Evolutionary conservation across 371 early-diverging fungal species (phyloP), one percentile per base, ranked within the genome.

Genomic region (Phascolomyces articulosus): DNA sequence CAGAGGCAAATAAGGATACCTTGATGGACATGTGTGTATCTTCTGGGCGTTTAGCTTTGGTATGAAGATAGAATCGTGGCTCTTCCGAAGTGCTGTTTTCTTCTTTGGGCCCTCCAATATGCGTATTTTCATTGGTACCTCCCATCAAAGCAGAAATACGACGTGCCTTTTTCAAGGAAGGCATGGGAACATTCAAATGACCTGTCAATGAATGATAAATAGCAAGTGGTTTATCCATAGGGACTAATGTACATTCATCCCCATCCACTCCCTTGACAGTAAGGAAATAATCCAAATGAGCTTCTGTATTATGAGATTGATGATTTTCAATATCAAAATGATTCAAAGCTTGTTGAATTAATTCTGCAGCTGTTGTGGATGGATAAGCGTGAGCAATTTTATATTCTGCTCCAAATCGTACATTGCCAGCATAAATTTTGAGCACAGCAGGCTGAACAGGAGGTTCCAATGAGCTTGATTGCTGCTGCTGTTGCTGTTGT

Each of bases 231-330:
- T 78, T 74, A 48, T 85, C 85, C 27, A 75, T 70, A 1, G 83
- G 74, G 8, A 75, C 74, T 31, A 85, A 69, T 10, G 83, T 78
- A 8, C 73, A 81, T 60, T 78, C 82, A 41, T 85, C 83, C 79
- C 85, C 85, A 67, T 85, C 83, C 1, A 81, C 67, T n/a, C 80
- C 80, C n/a, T 77, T 75, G 10, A 85, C 81, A 26, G 75, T 76
- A 3, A 79, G 67, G 57, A 57, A 77, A 41, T 82, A 80, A 40
- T 81, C 76, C 6, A 74, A 63, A 20, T 72, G 72, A 10, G 69
- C 66, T 44, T 73, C 73, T 24, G 72, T 74, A 40, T 58, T 58
- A 2, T 67, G 70, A 6, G 57, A 27, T 10, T 55, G 56, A 27
- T 54, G 51, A 28, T 58, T 57, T 40, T 66, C 61, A n/a, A 74